Conservation (phyloP, 768 basidiomycete species). For the Tephrocybe rancida region DNA sequence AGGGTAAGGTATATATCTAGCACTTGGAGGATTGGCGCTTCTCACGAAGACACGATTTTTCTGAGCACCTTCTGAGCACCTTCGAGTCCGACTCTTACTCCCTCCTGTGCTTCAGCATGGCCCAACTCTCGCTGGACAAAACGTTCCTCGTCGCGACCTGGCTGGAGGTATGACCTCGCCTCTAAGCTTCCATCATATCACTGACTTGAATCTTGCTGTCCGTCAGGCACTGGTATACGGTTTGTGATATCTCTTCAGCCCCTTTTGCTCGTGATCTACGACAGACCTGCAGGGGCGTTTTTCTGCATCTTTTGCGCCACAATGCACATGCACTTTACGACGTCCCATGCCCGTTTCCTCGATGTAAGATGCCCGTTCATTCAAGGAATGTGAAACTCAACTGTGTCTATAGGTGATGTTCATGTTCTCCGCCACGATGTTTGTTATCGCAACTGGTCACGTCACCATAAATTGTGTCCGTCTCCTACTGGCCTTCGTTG, state of each 20-base stretch:
- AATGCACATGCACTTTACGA: background rate
- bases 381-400: too few species aligned
- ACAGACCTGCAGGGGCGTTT: background rate
- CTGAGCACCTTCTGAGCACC: too few species aligned
- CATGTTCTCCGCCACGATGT: constrained; percentile 3
- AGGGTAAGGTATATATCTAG: too few species aligned
- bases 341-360: background rate
- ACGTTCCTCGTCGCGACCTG: constrained; percentile 8
- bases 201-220: too few species aligned
- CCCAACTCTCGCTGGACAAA: constrained; percentile 6
- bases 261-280: background rate
- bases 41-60: too few species aligned
- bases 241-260: background rate
- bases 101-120: too few species aligned
- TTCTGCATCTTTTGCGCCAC: constrained; percentile 8
- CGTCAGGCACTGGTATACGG: too few species aligned
- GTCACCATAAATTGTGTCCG: constrained; percentile 8
- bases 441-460: constrained; percentile 10
- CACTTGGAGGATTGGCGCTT: too few species aligned
- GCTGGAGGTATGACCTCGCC: background rate
- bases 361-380: background rate
- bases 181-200: background rate
- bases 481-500: constrained; percentile 7
- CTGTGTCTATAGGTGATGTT: constrained; percentile 11
- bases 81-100: too few species aligned